Percentiles rank a stretch among this genome's conserved stretches.
These are phyloP conservation scores for Neopestalotiopsis sp. DNA, from an alignment of 2,329 filamentous ascomycete species.

Conservation along the genomic window DNA sequence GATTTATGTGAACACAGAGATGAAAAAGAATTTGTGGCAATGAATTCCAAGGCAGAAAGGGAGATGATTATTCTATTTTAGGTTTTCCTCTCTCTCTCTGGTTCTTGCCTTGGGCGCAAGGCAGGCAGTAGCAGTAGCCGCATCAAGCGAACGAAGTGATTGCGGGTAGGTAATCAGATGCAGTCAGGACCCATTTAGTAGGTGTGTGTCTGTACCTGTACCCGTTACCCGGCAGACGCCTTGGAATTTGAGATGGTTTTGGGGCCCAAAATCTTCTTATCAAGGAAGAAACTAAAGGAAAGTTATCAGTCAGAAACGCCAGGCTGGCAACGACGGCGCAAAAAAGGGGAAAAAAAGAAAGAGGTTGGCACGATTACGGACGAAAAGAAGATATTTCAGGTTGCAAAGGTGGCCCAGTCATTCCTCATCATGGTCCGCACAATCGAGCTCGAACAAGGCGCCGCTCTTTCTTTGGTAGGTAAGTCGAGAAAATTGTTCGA, in stretches of 20 bases:
- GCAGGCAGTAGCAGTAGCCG: conserved; percentile 2
- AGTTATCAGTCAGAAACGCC: background rate
- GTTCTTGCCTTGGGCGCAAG: conserved; percentile 5
- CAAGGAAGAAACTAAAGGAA: background rate
- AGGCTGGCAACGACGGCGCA: background rate
- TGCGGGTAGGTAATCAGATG: background rate
- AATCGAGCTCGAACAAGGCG: background rate
- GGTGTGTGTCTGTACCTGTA: background rate
- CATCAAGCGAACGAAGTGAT: conserved; percentile 6
- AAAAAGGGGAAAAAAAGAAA: background rate
- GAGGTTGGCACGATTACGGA: background rate
- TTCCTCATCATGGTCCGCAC: background rate
- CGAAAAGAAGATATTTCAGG: background rate
- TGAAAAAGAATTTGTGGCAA: background rate
- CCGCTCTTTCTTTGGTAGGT: background rate
- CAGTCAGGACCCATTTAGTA: background rate
- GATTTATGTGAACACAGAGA: background rate
- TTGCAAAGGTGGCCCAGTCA: background rate
- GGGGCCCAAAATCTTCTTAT: background rate
- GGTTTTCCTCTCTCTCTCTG: background rate
- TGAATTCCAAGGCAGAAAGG: background rate
- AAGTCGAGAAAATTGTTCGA: background rate
- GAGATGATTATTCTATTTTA: conserved; percentile 1
- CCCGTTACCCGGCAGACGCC: background rate
- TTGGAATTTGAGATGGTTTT: background rate